phyloP scores from a whole-genome alignment of 225 moss, liverwort and hornwort genomes.

The Lunularia cruciata region DNA sequence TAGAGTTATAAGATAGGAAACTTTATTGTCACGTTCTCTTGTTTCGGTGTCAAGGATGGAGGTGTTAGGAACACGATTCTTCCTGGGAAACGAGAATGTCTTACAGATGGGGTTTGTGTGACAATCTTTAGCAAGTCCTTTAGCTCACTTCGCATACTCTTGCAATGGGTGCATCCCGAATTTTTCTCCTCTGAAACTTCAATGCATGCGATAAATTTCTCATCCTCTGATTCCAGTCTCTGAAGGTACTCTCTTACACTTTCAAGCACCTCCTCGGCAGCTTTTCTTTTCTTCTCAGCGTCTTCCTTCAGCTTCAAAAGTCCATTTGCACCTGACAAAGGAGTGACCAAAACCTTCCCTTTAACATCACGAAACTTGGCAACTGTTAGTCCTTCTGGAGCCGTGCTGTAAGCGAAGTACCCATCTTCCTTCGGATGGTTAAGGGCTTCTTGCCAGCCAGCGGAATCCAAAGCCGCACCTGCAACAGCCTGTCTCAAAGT shows the following conservation, averaged over 20 bases:
- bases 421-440: conserved; percentile 36
- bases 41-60: too few relatives aligned
- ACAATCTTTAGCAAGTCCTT: conserved; percentile 32
- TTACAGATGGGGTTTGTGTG: conserved; percentile 14
- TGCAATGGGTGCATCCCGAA: conserved; percentile 28
- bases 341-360: conserved; percentile 36
- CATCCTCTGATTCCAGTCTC: conserved; percentile 26
- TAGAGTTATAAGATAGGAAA: too few relatives aligned
- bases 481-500: conserved; percentile 38
- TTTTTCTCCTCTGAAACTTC: conserved; percentile 20
- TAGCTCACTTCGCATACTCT: conserved; percentile 17
- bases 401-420: conserved; percentile 41
- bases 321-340: conserved; percentile 27
- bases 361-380: conserved; percentile 35
- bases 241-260: conserved; percentile 34
- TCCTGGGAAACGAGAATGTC: background rate
- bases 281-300: conserved; percentile 35
- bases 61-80: background rate
- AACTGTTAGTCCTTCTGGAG: conserved; percentile 34
- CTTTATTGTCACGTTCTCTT: too few relatives aligned
- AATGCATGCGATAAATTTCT: background rate
- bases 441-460: conserved; percentile 39
- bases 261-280: conserved; percentile 31
- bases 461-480: conserved; percentile 32
- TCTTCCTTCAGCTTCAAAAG: conserved; percentile 40